Base-by-base conservation (phyloP, 805 yeast genomes). In the Vanderwaltozyma polyspora region DNA sequence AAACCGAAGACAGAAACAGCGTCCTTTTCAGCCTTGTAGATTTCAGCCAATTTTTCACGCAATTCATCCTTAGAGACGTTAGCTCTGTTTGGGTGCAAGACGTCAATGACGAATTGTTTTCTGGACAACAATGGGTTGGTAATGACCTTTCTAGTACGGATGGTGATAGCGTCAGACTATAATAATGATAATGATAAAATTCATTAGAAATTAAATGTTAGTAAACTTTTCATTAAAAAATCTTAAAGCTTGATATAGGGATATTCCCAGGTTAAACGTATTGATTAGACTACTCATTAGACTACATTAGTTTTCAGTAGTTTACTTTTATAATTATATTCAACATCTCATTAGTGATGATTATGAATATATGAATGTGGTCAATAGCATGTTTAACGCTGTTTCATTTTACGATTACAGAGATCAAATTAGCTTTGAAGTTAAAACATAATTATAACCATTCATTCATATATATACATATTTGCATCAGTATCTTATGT, bases 41-140 rank as follows among this genome's bases (percentile, higher is more conserved):
- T 70, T 57, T 76, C 76, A 64, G 94, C 83, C 60, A 84, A 74
- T 68, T 75, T 81, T 69, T 82, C 97, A 68, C 97, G 85, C 70
- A 91, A 79, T 73, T 91, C 98, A 68, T 86, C 96, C 84, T 91
- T 91, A 66, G 98, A 79, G 65, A 91, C 95, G 75, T 89, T 91
- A 61, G 98, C 87, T 71, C 85, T 81, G 87, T 84, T 85, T 76
- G 98, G 98, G 79, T 91, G 99, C 68, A 87, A 77, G 60, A 91
- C 95, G 74, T 91, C 99, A 66, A 91, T 78, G 74, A 91, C 98
- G 69, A 91, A 91, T 76, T 91, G 99, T 75, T 94, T 87, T 80
- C 99, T 89, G 67, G 85, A 87, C 71, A 91, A 82, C 68, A 91
- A 82, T 67, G 97, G 95, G 94, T 91, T 91, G 72, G 95, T 72